Base-by-base conservation (phyloP, 2,329 filamentous ascomycete species). In the Aureobasidium sp. region DNA sequence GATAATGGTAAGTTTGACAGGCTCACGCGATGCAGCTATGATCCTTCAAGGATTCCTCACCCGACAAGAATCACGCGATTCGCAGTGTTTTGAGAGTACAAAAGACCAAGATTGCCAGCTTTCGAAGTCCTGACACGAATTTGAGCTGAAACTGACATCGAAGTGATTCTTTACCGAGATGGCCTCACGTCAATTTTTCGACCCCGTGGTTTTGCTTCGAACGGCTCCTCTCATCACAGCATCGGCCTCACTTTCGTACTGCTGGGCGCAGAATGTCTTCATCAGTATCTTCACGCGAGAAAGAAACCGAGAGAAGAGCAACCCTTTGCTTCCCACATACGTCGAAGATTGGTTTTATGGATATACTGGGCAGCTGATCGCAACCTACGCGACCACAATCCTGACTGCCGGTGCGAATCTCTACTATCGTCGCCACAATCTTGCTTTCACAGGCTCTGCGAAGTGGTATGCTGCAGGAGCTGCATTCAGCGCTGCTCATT, bases 211-310 rank as follows among this genome's bases (percentile, higher is more conserved):
- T 14, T 14, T 41, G 10, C 19, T 51, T 4, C 48, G 48, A 17
- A 19, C 21, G 10, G 37, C 37, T 27, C 48, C 48, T 32, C 37
- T 51, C 24, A 34, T 51, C 25, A 51, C 48, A 14, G 27, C 37
- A 12, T 40, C 48, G 8, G 25, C 35, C 6, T 12, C 48, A 5
- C 34, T 51, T 6, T 51, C 35, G 12, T 51, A 51, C 21, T 40
- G 48, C 38, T 51, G 48, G 48, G 37, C 25, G 10, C 48, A 51
- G 17, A 40, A 51, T n/a, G 35, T 24, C 11, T 51, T 51, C 21
- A 30, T 51, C 37, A 34, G 35, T 8, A 51, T 41, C 12, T 41
- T 51, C 12, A 41, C 48, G 5, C 30, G 37, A 27, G 12, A 10
- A 7, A 21, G 29, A 19, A 51, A 51, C 14, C 16, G 38, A 17